These are phyloP conservation scores for Lycium ferocissimum DNA, from an alignment of 257 asterid species.

Conservation along the genomic window DNA sequence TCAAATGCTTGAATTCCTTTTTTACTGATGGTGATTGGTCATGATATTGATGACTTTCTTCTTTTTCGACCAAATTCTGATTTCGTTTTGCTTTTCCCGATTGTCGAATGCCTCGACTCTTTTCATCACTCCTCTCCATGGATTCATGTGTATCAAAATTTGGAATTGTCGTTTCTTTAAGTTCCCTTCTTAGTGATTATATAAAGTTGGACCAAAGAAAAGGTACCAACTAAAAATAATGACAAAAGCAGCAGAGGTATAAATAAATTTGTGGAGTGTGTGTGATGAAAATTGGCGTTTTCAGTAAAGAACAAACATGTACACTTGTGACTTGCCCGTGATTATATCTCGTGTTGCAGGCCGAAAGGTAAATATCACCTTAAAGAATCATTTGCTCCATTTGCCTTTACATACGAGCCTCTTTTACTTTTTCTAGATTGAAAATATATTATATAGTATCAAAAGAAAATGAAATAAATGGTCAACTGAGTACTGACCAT, in stretches of 20 bases:
- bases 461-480: neutral
- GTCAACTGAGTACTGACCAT: neutral
- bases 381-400: constrained; percentile 32
- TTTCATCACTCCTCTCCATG: neutral
- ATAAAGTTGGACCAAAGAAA: constrained; percentile 3
- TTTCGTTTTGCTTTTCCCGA: no score
- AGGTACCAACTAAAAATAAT: constrained; percentile 3
- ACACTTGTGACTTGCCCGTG: constrained; percentile 13
- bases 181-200: neutral
- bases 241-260: neutral
- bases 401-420: neutral
- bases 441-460: neutral
- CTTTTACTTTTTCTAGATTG: neutral
- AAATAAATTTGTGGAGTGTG: constrained; percentile 10
- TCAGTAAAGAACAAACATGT: neutral
- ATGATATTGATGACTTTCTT: neutral
- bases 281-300: neutral
- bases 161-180: neutral
- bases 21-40: neutral
- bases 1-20: neutral
- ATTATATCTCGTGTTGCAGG: constrained; percentile 31
- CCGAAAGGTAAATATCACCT: constrained; percentile 43
- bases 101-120: neutral
- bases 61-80: neutral
- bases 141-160: neutral